Evolutionary conservation across 352 stramenopile genomes (phyloP).

Genomic region (Lagenidium sp.): DNA sequence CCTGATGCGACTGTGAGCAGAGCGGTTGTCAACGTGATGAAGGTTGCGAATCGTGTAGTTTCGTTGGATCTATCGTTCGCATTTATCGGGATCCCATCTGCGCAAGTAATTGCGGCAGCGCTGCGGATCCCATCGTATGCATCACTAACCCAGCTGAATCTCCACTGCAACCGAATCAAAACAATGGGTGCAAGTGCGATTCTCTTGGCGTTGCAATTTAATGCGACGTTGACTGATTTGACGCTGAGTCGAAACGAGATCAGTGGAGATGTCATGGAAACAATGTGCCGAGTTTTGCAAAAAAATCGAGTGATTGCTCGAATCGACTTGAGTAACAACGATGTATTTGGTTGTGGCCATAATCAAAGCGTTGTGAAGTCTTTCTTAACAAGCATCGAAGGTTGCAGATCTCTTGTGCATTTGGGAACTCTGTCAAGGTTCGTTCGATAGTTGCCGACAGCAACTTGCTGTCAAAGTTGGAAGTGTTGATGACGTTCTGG

Average conservation of each 20-base stretch:
- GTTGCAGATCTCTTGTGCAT: no score
- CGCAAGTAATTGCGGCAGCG: conserved; percentile 22
- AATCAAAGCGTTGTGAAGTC: background rate
- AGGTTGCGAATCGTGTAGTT: conserved; percentile 13
- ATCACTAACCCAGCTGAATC: conserved; percentile 22
- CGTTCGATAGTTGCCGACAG: no score
- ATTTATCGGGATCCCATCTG: conserved; percentile 21
- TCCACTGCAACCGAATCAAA: conserved; percentile 22
- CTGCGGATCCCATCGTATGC: conserved; percentile 21
- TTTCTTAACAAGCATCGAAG: background rate
- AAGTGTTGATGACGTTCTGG: background rate
- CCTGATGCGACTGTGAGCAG: conserved; percentile 11
- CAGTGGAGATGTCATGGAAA: conserved; percentile 10
- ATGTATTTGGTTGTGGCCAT: background rate
- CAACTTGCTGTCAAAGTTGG: no score
- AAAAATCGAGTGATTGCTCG: conserved; percentile 2
- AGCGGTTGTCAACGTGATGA: conserved; percentile 20
- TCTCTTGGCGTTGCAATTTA: conserved; percentile 10
- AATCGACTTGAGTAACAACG: conserved; percentile 8
- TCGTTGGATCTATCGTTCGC: conserved; percentile 31
- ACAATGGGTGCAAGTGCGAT: conserved; percentile 18
- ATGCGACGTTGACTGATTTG: conserved; percentile 19
- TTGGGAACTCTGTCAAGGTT: no score
- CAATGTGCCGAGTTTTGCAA: conserved; percentile 6
- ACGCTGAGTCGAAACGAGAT: conserved; percentile 30